Evolutionary conservation across 441 rosid genomes (phyloP).

Genomic region (Capsella rubella): DNA sequence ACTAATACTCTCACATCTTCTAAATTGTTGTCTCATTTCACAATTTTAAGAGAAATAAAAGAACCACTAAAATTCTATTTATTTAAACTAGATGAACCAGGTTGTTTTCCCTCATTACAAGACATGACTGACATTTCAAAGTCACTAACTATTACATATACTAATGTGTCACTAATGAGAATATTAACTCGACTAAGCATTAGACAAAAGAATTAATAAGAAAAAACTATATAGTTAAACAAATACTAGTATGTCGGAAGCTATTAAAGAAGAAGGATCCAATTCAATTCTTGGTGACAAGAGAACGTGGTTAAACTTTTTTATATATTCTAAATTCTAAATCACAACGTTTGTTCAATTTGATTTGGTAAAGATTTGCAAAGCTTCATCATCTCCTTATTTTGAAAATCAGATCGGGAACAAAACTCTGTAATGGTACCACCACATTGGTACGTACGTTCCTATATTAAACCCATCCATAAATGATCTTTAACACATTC

Average conservation of each 20-base stretch:
- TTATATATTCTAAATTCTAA: background rate
- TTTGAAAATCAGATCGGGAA: background rate
- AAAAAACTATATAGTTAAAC: background rate
- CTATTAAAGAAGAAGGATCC: conserved; percentile 17
- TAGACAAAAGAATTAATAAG: conserved; percentile 17
- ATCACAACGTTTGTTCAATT: conserved; percentile 8
- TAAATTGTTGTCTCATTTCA: too few relatives aligned
- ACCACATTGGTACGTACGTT: conserved; percentile 1
- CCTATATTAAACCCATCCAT: conserved; percentile 7
- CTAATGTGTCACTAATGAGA: conserved; percentile 4
- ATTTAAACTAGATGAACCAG: conserved; percentile 19
- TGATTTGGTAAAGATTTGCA: background rate
- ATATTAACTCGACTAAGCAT: conserved; percentile 5
- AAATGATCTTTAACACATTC: background rate
- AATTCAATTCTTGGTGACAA: conserved; percentile 35
- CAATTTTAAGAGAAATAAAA: too few relatives aligned
- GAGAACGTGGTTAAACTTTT: conserved; percentile 35
- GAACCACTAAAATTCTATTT: too few relatives aligned
- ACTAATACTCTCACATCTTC: too few relatives aligned
- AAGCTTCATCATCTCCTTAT: background rate
- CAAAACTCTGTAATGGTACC: background rate
- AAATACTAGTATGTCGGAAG: conserved; percentile 24
- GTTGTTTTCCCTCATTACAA: conserved; percentile 17
- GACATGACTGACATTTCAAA: conserved; percentile 40
- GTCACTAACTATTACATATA: too few relatives aligned